Conservation (phyloP, 257 asterid genomes). For the Ilex aquifolium region DNA sequence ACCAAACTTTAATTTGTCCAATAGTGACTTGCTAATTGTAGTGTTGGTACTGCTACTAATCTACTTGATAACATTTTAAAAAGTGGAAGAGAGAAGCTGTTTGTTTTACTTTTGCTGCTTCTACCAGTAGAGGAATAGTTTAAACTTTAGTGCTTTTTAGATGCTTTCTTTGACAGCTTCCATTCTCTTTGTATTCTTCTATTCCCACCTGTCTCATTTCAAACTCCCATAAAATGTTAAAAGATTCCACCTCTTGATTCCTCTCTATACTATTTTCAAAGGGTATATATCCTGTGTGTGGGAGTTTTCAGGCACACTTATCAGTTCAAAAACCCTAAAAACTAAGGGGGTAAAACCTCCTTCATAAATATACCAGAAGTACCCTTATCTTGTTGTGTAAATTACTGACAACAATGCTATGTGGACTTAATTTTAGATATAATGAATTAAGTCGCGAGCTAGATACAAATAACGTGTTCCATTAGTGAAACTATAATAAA, state of each 20-base stretch:
- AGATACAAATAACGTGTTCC: too few relatives aligned
- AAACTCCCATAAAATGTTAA: conserved; percentile 29
- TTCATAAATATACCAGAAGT: too few relatives aligned
- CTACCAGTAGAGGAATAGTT: too few relatives aligned
- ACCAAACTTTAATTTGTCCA: too few relatives aligned
- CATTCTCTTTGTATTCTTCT: conserved; percentile 65
- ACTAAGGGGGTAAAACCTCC: background rate
- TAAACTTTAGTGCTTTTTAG: conserved; percentile 19
- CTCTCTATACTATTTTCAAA: conserved; percentile 7
- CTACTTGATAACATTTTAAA: background rate
- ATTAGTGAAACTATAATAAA: too few relatives aligned
- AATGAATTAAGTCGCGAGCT: too few relatives aligned
- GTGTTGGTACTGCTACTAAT: too few relatives aligned
- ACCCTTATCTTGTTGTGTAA: background rate
- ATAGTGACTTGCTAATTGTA: too few relatives aligned
- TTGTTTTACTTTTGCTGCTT: background rate
- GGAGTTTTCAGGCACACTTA: too few relatives aligned
- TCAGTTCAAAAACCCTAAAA: too few relatives aligned
- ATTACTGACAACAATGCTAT: too few relatives aligned
- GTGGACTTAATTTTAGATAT: too few relatives aligned
- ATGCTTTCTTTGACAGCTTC: conserved; percentile 47
- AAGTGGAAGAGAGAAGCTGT: conserved; percentile 7
- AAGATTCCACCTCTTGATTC: conserved; percentile 43
- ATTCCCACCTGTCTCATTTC: conserved; percentile 26
- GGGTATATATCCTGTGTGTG: background rate